Conservation (phyloP, 495 filamentous ascomycete genomes). For the Penicillium malachiteum region DNA sequence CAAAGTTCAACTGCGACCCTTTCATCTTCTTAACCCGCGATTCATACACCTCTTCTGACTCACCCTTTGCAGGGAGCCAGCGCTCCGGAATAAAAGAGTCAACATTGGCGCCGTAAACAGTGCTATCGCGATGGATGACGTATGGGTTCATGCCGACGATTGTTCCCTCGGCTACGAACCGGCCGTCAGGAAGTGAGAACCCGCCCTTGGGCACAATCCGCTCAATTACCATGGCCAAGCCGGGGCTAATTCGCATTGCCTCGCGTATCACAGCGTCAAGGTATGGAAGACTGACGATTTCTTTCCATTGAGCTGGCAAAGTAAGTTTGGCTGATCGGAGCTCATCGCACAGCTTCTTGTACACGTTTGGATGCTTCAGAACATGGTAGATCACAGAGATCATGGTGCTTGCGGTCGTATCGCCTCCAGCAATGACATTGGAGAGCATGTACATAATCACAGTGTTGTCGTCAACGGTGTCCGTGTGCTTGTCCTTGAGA, state of each 20-base stretch:
- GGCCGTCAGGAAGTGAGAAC: conserved; percentile 44
- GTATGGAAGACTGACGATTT: conserved; percentile 48
- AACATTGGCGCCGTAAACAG: conserved; percentile 52
- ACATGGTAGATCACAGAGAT: conserved; percentile 39
- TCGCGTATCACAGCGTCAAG: conserved; percentile 70
- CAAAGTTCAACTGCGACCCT: conserved; percentile 48
- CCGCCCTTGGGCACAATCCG: conserved; percentile 60
- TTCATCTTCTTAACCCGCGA: conserved; percentile 24
- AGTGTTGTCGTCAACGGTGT: conserved; percentile 15
- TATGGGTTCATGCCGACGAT: conserved; percentile 60
- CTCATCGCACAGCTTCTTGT: conserved; percentile 25
- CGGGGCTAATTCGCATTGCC: conserved; percentile 62
- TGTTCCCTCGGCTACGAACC: conserved; percentile 50
- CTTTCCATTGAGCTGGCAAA: conserved; percentile 11
- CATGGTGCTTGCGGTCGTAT: conserved; percentile 34
- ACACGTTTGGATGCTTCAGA: conserved; percentile 22
- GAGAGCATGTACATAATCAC: conserved; percentile 20
- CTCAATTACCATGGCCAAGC: conserved; percentile 60
- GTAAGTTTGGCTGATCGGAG: conserved; percentile 13
- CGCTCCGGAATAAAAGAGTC: conserved; percentile 52
- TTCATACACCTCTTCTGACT: conserved; percentile 21
- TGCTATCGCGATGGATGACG: conserved; percentile 52
- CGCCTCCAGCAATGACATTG: conserved; percentile 33
- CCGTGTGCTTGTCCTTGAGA: conserved; percentile 14
- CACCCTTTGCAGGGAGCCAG: conserved; percentile 49